phyloP scores from a whole-genome alignment of 2,329 filamentous ascomycete genomes.

The Fusarium coffeatum region DNA sequence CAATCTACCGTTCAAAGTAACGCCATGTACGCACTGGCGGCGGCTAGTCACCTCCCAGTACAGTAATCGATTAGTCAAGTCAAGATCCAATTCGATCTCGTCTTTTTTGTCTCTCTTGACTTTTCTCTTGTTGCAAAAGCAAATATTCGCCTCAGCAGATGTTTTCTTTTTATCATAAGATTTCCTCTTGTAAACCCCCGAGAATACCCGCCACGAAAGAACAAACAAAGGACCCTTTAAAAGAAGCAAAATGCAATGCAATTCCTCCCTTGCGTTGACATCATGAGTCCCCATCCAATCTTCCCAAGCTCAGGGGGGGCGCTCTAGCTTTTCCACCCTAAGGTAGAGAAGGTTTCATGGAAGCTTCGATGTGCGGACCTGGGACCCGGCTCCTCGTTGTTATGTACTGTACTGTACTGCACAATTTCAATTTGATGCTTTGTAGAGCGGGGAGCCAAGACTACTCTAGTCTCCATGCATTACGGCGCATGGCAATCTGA shows the following conservation, averaged over 20 bases:
- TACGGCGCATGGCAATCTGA: conserved; percentile 23
- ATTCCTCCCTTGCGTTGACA: conserved; percentile 39
- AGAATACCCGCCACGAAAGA: neutral
- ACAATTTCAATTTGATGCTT: conserved; percentile 9
- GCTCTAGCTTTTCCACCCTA: conserved; percentile 22
- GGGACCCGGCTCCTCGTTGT: conserved; percentile 12
- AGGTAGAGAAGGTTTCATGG: conserved; percentile 44
- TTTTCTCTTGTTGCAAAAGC: neutral
- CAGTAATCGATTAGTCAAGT: conserved; percentile 13
- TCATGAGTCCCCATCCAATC: conserved; percentile 28
- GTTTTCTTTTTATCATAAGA: conserved; percentile 4
- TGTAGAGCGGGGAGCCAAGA: neutral
- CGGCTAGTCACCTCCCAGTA: conserved; percentile 28
- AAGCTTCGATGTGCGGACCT: conserved; percentile 40
- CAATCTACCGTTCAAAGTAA: conserved; percentile 27
- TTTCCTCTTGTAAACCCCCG: neutral
- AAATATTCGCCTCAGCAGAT: conserved; percentile 16
- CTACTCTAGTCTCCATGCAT: conserved; percentile 16
- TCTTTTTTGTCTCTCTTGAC: conserved; percentile 5
- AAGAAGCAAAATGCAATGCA: conserved; percentile 5
- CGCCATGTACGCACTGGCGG: conserved; percentile 23
- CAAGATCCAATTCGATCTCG: neutral
- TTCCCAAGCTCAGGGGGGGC: conserved; percentile 37
- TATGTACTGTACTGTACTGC: neutral
- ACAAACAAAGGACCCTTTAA: conserved; percentile 2